phyloP scores from a whole-genome alignment of 23 red algal species.

The Agarophyton chilense region DNA sequence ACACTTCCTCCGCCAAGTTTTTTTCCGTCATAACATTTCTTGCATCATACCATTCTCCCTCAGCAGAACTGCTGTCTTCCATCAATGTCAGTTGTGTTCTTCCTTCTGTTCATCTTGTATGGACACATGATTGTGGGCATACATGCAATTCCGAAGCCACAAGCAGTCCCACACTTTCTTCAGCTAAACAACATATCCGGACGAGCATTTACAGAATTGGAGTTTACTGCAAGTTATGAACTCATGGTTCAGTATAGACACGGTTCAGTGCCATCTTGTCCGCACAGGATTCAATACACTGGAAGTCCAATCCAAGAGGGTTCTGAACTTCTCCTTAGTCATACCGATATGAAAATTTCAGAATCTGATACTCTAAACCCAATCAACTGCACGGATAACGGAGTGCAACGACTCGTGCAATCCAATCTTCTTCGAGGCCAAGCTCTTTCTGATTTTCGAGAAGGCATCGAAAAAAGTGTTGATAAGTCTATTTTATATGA shows the following conservation, averaged over 20 bases:
- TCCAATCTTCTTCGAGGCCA: slow-evolving; percentile 16
- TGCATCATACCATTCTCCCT: not conserved
- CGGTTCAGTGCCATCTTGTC: slow-evolving; percentile 42
- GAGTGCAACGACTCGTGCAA: slow-evolving; percentile 8
- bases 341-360: slow-evolving; percentile 56
- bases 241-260: slow-evolving; percentile 51
- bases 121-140: not conserved
- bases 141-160: not conserved
- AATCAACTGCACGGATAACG: slow-evolving; percentile 25
- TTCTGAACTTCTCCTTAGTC: slow-evolving; percentile 7
- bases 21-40: not conserved
- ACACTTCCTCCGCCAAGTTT: not conserved
- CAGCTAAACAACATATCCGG: not conserved
- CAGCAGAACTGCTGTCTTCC: not conserved
- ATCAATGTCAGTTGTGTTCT: not conserved
- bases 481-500: slow-evolving; percentile 41
- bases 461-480: slow-evolving; percentile 2
- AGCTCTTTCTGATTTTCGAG: not conserved
- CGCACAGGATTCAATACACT: slow-evolving; percentile 18
- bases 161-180: not conserved
- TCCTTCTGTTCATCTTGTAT: not conserved
- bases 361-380: slow-evolving; percentile 9
- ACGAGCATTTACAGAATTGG: slow-evolving; percentile 38
- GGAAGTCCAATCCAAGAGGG: slow-evolving; percentile 2
- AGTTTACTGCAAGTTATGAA: slow-evolving; percentile 46